Base-by-base conservation (phyloP, 23 red algal genomes). In the Gracilaria vermiculophylla region DNA sequence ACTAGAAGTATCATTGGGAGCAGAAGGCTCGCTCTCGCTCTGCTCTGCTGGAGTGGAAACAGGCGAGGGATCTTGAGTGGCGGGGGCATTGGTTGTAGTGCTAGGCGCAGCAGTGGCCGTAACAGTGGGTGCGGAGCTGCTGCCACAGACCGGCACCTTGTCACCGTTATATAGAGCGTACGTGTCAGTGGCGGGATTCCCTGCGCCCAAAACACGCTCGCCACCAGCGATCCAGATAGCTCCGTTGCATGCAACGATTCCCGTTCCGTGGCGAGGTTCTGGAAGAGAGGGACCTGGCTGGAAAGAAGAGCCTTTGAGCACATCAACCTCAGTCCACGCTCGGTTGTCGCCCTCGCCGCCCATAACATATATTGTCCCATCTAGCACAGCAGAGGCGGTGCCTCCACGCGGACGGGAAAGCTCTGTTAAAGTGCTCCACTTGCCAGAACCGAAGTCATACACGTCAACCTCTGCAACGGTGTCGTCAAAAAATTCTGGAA, bases 151-250 rank as follows among this genome's bases (percentile, higher is more conserved):
- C 19, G 79, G 60, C 45, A 52, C 19, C 53, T 88, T 37, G 44
- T 88, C 84, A 37, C 84, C 84, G 12, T 88, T 70, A 62, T 60
- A 88, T 35, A 60, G 56, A 36, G 84, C 84, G 47, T 60, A 49
- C 20, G 84, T 88, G 72, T 56, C 69, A 15, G 53, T 65, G 14
- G 66, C 69, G 0, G 34, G 34, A 39, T 47, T 36, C 0, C 88
- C 77, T 32, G 75, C 62, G 0, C 77, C 88, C n/a, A 81, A 60
- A 27, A 83, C 72, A 16, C 53, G 49, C 47, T 58, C 55, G 53
- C 88, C 88, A 14, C 76, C 88, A 21, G 88, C 88, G 21, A 92
- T 76, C 77, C 77, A 93, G 15, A 93, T 27, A 11, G 80, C 80
- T 48, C 80, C 80, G 54, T 64, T 69, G 69, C 90, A 93, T 41